A percentile compares a stretch with the other conserved stretches of the same genome.
Evolutionary conservation across 306 rosid genomes (phyloP).

Genomic region (Inga oerstediana): DNA sequence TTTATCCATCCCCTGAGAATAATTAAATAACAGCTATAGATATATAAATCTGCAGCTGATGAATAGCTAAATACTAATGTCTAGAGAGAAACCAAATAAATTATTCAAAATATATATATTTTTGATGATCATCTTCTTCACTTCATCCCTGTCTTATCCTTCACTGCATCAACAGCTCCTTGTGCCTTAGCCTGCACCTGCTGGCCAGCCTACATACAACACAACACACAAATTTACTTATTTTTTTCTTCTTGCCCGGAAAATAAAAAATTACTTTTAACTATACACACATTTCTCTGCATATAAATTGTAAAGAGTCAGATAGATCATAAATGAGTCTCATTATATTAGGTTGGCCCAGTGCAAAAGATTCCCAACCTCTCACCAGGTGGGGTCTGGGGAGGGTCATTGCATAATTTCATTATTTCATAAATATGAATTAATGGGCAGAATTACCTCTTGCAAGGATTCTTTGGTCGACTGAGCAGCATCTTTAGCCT

Average conservation of each 20-base stretch:
- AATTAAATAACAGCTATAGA: neutral
- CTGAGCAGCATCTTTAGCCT: slow-evolving; percentile 42
- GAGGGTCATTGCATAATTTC: too few relatives aligned
- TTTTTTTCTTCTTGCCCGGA: too few relatives aligned
- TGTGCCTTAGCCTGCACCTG: slow-evolving; percentile 54
- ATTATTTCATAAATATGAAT: neutral
- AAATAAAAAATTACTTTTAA: neutral
- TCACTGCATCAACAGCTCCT: slow-evolving; percentile 67
- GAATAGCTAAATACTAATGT: neutral
- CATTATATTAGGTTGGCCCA: too few relatives aligned
- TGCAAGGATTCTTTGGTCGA: slow-evolving; percentile 45
- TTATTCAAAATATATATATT: neutral
- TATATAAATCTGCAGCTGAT: neutral
- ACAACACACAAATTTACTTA: neutral
- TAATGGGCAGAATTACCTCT: slow-evolving; percentile 10
- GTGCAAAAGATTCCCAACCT: too few relatives aligned
- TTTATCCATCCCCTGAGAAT: neutral
- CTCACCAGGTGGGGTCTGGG: too few relatives aligned
- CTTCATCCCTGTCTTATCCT: slow-evolving; percentile 67
- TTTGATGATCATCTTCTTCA: neutral
- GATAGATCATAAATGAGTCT: too few relatives aligned
- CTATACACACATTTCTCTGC: neutral
- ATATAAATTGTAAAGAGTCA: too few relatives aligned
- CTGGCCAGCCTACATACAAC: slow-evolving; percentile 47
- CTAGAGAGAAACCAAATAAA: neutral